Conservation (phyloP, 768 basidiomycete genomes). For the Thelephora aurantiotincta region DNA sequence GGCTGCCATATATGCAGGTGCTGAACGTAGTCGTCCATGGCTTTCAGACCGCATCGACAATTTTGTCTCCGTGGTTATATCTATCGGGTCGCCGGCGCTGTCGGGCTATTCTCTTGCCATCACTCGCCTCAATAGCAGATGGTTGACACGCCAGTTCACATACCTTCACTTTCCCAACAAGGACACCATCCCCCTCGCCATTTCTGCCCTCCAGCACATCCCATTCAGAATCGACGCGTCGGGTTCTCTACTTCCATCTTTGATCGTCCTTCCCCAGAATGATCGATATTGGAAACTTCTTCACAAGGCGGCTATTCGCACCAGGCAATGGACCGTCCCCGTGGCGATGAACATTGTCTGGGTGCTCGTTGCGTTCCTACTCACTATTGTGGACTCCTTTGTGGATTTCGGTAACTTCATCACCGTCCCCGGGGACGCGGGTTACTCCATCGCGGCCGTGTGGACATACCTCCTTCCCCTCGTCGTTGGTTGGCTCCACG, state of each 20-base stretch:
- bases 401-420: neutral
- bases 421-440: neutral
- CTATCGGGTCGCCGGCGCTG: conserved; percentile 29
- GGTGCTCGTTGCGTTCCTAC: neutral
- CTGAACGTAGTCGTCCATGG: neutral
- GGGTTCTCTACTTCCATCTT: neutral
- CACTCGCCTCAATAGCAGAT: neutral
- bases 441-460: neutral
- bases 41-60: conserved; percentile 17
- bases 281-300: neutral
- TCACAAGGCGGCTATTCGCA: neutral
- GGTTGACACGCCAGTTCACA: neutral
- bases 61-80: conserved; percentile 25
- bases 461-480: neutral
- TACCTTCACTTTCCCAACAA: neutral
- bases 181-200: neutral
- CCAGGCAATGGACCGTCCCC: neutral
- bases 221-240: neutral
- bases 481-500: neutral
- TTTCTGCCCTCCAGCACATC: neutral
- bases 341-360: neutral
- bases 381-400: neutral
- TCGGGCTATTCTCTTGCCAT: conserved; percentile 20
- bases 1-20: neutral
- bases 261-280: neutral